Conservation (phyloP, 192 early-diverging fungal species). For the Gigaspora rosea region DNA sequence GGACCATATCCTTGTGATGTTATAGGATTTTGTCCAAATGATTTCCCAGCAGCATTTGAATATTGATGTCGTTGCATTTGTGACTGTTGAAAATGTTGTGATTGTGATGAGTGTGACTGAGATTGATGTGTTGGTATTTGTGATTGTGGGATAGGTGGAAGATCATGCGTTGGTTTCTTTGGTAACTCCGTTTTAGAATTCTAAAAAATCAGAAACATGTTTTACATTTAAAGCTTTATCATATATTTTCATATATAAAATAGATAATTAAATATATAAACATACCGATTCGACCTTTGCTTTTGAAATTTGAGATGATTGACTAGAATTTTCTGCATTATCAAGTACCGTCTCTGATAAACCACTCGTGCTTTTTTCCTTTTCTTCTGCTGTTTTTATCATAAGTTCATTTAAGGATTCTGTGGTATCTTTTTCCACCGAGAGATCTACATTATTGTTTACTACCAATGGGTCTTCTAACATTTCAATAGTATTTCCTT, state of each 20-base stretch:
- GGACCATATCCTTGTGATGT: conserved; percentile 1
- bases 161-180: conserved; percentile 1
- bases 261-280: neutral
- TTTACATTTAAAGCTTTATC: no score
- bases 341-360: neutral
- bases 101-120: neutral
- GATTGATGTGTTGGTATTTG: conserved; percentile 15
- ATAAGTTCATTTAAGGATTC: neutral
- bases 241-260: no score
- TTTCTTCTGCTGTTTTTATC: neutral
- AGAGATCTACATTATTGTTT: neutral
- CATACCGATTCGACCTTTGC: neutral
- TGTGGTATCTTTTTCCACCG: neutral
- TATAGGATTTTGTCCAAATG: neutral
- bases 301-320: neutral
- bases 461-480: neutral
- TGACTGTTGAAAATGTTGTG: conserved; percentile 8
- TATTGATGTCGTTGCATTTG: conserved; percentile 16
- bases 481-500: neutral
- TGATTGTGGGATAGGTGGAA: neutral
- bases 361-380: neutral
- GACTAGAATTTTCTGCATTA: neutral
- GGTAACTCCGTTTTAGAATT: conserved; percentile 3
- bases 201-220: neutral
- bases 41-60: conserved; percentile 4